Conservation (phyloP, 352 stramenopile species). For the Phytophthora vignae region DNA sequence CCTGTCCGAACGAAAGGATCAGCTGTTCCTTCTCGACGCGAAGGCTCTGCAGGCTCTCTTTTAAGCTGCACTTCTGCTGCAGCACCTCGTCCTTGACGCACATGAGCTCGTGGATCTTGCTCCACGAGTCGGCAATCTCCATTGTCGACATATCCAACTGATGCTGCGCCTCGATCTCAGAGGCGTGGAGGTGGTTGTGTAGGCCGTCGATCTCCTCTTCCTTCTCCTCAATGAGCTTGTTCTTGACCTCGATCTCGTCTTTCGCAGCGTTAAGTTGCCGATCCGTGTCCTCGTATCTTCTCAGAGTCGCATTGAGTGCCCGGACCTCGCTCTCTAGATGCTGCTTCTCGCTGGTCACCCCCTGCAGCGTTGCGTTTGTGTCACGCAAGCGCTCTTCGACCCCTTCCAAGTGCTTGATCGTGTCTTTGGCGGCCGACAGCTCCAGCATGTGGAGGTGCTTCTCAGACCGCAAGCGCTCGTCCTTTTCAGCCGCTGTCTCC, state of each 20-base stretch:
- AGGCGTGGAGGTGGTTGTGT: constrained; percentile 5
- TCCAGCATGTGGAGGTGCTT: constrained; percentile 59
- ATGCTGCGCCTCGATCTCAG: constrained; percentile 18
- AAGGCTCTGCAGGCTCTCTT: constrained; percentile 17
- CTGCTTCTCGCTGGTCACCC: constrained; percentile 25
- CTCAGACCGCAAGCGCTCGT: constrained; percentile 54
- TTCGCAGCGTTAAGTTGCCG: constrained; percentile 24
- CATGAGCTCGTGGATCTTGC: constrained; percentile 2
- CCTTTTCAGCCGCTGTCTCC: constrained; percentile 47
- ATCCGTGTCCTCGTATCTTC: constrained; percentile 19
- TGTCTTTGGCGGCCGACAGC: constrained; percentile 49
- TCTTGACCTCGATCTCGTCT: constrained; percentile 23
- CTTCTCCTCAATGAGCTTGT: constrained; percentile 25
- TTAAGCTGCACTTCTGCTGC: constrained; percentile 4
- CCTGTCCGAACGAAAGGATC: constrained; percentile 28
- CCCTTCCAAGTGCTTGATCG: constrained; percentile 47
- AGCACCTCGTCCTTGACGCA: constrained; percentile 13
- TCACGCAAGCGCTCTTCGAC: constrained; percentile 41
- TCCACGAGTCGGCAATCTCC: constrained; percentile 26
- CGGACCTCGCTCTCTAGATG: constrained; percentile 24
- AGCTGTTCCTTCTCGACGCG: constrained; percentile 32
- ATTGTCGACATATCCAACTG: constrained; percentile 18
- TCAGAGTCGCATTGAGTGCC: constrained; percentile 15
- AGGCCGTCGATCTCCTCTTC: constrained; percentile 9
- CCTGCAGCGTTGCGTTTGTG: constrained; percentile 18